Evolutionary conservation across 805 yeast species (phyloP).

Genomic region (Wickerhamiella lipophila): DNA sequence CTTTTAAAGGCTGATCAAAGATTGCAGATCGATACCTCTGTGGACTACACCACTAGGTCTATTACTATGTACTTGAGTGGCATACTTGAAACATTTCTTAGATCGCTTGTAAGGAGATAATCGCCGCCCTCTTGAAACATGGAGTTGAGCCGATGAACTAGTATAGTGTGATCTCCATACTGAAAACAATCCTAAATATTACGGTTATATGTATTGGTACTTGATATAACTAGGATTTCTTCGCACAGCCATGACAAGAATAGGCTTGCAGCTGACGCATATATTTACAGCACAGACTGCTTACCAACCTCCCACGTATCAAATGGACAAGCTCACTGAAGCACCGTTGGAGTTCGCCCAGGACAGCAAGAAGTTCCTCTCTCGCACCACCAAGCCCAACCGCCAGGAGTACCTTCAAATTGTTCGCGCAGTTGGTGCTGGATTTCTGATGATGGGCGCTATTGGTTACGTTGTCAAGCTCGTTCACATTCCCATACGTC

Average conservation of each 20-base stretch:
- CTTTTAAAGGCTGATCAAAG: no score
- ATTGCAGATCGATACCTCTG: no score
- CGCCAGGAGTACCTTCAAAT: slow-evolving; percentile 76
- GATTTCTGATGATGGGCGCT: slow-evolving; percentile 94
- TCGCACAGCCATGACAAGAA: no score
- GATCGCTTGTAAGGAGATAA: background rate
- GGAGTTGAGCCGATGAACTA: background rate
- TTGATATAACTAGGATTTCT: no score
- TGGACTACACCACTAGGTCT: background rate
- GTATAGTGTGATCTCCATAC: no score
- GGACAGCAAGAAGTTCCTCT: slow-evolving; percentile 80
- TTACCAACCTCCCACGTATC: slow-evolving; percentile 2
- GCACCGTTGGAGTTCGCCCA: slow-evolving; percentile 82
- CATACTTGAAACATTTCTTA: background rate
- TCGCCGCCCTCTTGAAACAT: background rate
- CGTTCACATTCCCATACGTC: slow-evolving; percentile 91
- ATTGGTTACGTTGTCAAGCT: slow-evolving; percentile 93
- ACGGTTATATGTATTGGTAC: no score
- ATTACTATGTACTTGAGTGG: background rate
- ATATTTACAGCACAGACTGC: background rate
- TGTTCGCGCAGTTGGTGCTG: slow-evolving; percentile 91
- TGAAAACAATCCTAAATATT: no score
- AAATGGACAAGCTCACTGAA: slow-evolving; percentile 57
- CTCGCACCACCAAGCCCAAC: slow-evolving; percentile 88
- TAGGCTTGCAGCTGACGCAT: slow-evolving; percentile 1